A percentile compares a stretch with the other conserved stretches of the same genome.
phyloP scores from a whole-genome alignment of 345 rosid species.

The Rubroshorea leprosula region DNA sequence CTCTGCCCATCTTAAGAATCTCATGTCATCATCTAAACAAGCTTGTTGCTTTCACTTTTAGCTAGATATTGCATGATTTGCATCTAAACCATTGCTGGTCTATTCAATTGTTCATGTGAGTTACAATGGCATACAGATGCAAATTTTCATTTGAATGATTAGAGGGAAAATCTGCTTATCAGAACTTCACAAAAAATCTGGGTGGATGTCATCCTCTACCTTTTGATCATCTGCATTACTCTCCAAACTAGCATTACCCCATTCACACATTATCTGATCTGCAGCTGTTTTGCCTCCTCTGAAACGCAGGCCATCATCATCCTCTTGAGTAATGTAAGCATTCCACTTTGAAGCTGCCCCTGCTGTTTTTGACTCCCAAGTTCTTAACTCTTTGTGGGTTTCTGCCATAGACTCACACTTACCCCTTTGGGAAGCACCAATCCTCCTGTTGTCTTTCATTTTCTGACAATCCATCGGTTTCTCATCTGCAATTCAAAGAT shows the following conservation, averaged over 20 bases:
- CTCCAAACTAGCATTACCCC: conserved; percentile 21
- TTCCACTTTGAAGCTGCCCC: conserved; percentile 40
- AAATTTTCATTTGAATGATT: too few relatives aligned
- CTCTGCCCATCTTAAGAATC: too few relatives aligned
- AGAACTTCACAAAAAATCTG: conserved; percentile 48
- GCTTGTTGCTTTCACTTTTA: too few relatives aligned
- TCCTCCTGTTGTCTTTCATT: neutral
- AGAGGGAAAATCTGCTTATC: too few relatives aligned
- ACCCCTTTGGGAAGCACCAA: neutral
- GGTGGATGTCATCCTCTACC: conserved; percentile 71
- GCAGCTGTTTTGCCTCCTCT: conserved; percentile 1
- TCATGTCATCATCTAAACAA: too few relatives aligned
- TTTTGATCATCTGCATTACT: conserved; percentile 19
- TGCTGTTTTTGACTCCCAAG: conserved; percentile 1
- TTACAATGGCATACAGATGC: too few relatives aligned
- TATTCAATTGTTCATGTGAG: too few relatives aligned
- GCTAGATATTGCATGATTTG: too few relatives aligned
- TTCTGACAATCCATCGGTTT: neutral
- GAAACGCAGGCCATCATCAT: neutral
- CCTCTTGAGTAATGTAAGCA: conserved; percentile 30
- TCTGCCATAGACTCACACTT: neutral
- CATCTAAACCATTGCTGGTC: too few relatives aligned
- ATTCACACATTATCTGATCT: conserved; percentile 6
- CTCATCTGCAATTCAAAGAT: neutral
- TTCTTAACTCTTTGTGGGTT: conserved; percentile 5